Evolutionary conservation across 2,329 filamentous ascomycete genomes (phyloP), one percentile per base, ranked within the genome.

Genomic region (Monilinia polystroma): DNA sequence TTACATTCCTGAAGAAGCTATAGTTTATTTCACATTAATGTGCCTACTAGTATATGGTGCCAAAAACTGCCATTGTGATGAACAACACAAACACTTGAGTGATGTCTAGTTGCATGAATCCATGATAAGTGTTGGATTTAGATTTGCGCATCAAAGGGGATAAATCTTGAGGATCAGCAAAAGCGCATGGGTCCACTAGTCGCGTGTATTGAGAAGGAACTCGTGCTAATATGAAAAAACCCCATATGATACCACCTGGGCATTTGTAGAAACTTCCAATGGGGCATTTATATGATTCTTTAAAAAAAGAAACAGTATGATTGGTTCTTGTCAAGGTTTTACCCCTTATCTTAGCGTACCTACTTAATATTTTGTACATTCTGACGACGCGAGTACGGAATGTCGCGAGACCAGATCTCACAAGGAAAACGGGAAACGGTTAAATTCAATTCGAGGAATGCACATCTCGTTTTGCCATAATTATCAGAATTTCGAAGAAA

Each of bases 201-300:
- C 43, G 57, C 43, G 57, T 59, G 57, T 59, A n/a, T 59, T 43
- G 43, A 59, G 41, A 16, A 43, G 41, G 41, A 43, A 43, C 12
- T 43, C 41, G 41, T 16, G 41, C 41, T 43, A 16, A 43, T 16
- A 43, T 43, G 11, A 35, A 35, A 7, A 35, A 35, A 35, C 32
- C 5, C 41, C 41, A 16, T 43, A 14, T 43, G 41, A 43, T 16
- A 4, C 12, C 41, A 16, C 5, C 12, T 43, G 4, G 4, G 3
- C 41, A 16, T 4, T 41, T 16, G 4, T 16, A 16, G 41, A 43
- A 16, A 16, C 41, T 43, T 43, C 41, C 18, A 43, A 16, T 16
- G 41, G 41, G 41, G 41, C 41, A 14, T 43, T 43, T 43, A 16
- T 16, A 43, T 43, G 41, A 43, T 43, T 16, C 41, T 43, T 1